A percentile compares a stretch with the other conserved stretches of the same genome.
Conservation (phyloP, 257 asterid species). For the Nicotiana attenuata region DNA sequence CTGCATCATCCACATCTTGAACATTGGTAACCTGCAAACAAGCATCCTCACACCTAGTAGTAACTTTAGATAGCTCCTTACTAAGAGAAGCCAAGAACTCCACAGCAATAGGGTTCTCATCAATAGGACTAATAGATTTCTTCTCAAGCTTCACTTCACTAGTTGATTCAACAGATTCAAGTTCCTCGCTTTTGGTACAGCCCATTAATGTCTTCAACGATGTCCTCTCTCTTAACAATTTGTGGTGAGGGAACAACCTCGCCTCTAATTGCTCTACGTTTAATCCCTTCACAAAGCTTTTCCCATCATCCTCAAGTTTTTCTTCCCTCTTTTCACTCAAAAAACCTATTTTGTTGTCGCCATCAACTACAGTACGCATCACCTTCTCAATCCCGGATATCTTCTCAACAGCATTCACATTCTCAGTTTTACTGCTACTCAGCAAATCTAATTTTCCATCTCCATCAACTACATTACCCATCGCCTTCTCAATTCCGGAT, state of each 20-base stretch:
- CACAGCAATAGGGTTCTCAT: constrained; percentile 37
- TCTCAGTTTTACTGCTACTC: neutral
- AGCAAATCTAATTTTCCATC: constrained; percentile 7
- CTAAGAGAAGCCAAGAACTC: constrained; percentile 42
- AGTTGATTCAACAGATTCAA: constrained; percentile 19
- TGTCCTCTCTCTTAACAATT: constrained; percentile 56
- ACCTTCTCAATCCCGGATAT: neutral
- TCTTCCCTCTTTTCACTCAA: constrained; percentile 15
- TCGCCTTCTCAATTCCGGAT: neutral
- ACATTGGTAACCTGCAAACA: constrained; percentile 29
- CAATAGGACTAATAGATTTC: constrained; percentile 21
- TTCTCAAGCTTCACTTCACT: constrained; percentile 23
- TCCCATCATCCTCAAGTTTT: constrained; percentile 21
- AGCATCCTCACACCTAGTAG: constrained; percentile 1
- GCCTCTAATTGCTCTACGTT: constrained; percentile 57
- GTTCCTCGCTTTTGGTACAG: constrained; percentile 10
- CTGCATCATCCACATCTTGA: constrained; percentile 46
- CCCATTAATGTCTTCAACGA: constrained; percentile 31
- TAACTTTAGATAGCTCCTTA: constrained; percentile 24
- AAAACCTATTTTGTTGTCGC: neutral
- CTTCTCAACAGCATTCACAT: neutral
- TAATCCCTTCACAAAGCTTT: constrained; percentile 45
- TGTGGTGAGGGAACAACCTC: constrained; percentile 71
- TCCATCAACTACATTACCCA: neutral
- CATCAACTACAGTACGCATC: neutral